These are phyloP conservation scores for Amyloporia xantha DNA, from an alignment of 768 basidiomycete species.

Conservation along the genomic window DNA sequence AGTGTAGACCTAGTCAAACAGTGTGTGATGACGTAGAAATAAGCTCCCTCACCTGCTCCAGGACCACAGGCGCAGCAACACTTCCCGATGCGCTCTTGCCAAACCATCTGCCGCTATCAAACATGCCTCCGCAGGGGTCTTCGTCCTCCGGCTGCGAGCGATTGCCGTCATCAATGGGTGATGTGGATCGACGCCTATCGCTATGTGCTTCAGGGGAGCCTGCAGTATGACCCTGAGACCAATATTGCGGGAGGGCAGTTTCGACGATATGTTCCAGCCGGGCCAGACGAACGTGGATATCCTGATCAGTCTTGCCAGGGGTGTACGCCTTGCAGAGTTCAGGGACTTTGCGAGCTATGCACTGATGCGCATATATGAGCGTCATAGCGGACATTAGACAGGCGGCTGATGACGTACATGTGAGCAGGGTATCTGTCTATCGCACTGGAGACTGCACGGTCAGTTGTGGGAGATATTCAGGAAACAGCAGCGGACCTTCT, in stretches of 20 bases:
- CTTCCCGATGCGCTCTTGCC: constrained; percentile 81
- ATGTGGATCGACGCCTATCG: constrained; percentile 39
- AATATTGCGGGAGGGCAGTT: constrained; percentile 70
- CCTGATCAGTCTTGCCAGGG: constrained; percentile 80
- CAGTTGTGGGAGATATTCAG: constrained; percentile 3
- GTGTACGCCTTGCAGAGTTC: constrained; percentile 86
- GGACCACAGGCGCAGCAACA: constrained; percentile 69
- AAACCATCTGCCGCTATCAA: constrained; percentile 84
- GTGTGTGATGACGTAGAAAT: not conserved
- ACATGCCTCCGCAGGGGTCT: constrained; percentile 67
- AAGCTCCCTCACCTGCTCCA: constrained; percentile 56
- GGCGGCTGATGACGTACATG: constrained; percentile 45
- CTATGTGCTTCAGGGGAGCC: constrained; percentile 5
- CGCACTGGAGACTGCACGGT: constrained; percentile 46
- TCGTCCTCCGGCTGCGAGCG: constrained; percentile 73
- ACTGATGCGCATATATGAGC: constrained; percentile 35
- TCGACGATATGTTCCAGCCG: constrained; percentile 81
- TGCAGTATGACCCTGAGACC: constrained; percentile 34
- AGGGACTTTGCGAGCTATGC: constrained; percentile 79
- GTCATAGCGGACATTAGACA: constrained; percentile 1
- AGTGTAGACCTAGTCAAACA: too few species aligned
- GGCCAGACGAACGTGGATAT: constrained; percentile 64
- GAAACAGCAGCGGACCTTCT: constrained; percentile 49
- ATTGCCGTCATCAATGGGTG: constrained; percentile 57
- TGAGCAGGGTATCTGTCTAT: constrained; percentile 78